A percentile compares a stretch with the other conserved stretches of the same genome.
Evolutionary conservation across 2,329 filamentous ascomycete species (phyloP).

Genomic region (Xylaria sp.): DNA sequence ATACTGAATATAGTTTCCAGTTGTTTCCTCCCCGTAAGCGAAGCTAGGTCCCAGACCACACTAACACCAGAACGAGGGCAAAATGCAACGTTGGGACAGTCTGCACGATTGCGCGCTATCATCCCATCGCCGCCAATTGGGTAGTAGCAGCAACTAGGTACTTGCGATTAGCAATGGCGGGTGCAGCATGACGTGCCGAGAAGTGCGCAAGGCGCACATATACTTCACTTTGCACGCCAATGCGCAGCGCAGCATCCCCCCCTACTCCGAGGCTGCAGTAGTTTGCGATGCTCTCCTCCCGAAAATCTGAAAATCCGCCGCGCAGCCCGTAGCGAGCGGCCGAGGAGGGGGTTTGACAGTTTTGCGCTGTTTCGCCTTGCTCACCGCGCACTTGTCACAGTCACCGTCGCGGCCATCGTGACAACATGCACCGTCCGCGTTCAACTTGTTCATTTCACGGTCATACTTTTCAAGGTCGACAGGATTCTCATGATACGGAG

Average conservation of each 20-base stretch:
- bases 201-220: background rate
- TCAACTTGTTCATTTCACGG: slow-evolving; percentile 1
- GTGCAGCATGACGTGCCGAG: background rate
- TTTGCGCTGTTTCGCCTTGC: background rate
- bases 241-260: too few relatives aligned
- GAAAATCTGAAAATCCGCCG: slow-evolving; percentile 23
- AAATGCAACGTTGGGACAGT: background rate
- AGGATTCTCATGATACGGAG: slow-evolving; percentile 22
- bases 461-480: slow-evolving; percentile 25
- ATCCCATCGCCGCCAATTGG: background rate
- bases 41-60: background rate
- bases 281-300: too few relatives aligned
- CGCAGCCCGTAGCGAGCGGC: slow-evolving; percentile 19
- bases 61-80: too few relatives aligned
- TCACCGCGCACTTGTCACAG: too few relatives aligned
- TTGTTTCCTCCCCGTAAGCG: background rate
- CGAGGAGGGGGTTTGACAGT: background rate
- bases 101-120: background rate
- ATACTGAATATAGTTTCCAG: too few relatives aligned
- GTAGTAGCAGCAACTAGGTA: background rate
- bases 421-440: background rate
- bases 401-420: background rate
- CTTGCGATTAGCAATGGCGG: background rate
- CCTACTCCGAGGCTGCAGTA: too few relatives aligned
- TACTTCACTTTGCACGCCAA: too few relatives aligned